A percentile compares a stretch with the other conserved stretches of the same genome.
Evolutionary conservation across 495 filamentous ascomycete genomes (phyloP).

Genomic region (Amorphotheca resinae): DNA sequence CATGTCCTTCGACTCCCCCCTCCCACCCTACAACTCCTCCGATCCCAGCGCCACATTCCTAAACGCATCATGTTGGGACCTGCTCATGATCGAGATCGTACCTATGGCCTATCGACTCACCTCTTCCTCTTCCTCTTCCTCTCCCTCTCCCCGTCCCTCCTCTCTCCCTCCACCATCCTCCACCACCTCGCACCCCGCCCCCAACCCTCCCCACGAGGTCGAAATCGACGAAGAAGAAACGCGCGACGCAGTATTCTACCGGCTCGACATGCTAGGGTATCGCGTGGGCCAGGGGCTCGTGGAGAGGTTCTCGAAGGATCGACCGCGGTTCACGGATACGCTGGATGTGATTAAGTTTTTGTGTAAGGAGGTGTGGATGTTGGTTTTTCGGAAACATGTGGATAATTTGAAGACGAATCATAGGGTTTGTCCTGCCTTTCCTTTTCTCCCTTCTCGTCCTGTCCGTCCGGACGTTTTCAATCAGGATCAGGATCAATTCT

Average conservation of each 20-base stretch:
- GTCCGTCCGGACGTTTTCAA: neutral
- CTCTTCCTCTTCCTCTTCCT: too few species aligned
- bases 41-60: conserved; percentile 72
- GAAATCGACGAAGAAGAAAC: conserved; percentile 58
- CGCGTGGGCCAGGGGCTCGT: conserved; percentile 85
- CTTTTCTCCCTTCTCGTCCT: conserved; percentile 2
- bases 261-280: conserved; percentile 80
- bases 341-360: conserved; percentile 93
- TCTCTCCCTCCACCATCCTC: too few species aligned
- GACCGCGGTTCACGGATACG: conserved; percentile 76
- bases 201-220: neutral
- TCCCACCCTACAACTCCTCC: conserved; percentile 56
- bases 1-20: conserved; percentile 71
- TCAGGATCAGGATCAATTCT: too few species aligned
- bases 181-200: too few species aligned
- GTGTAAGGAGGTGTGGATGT: conserved; percentile 93
- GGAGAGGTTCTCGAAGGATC: conserved; percentile 85
- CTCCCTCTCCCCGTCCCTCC: too few species aligned
- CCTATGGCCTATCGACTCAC: conserved; percentile 81
- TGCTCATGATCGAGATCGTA: conserved; percentile 91
- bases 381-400: conserved; percentile 91
- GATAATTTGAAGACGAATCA: conserved; percentile 99
- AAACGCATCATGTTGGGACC: conserved; percentile 71
- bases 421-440: conserved; percentile 40
- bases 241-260: conserved; percentile 68